phyloP scores from a whole-genome alignment of 805 yeast genomes.

The Candida anglica region DNA sequence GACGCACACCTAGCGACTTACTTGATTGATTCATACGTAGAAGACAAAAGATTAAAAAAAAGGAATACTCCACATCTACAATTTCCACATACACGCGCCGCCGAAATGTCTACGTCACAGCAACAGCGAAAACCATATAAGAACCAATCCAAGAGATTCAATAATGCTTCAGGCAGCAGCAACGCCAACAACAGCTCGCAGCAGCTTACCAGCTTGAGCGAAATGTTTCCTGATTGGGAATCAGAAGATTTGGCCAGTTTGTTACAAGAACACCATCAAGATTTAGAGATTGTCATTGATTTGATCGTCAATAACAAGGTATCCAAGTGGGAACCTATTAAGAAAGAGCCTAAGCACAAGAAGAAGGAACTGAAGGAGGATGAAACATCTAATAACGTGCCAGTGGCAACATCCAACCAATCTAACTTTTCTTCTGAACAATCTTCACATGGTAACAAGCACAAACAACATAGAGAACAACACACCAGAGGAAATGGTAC shows the following conservation, averaged over 20 bases:
- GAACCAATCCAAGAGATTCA: constrained; percentile 44
- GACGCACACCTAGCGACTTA: no score
- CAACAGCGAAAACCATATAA: constrained; percentile 38
- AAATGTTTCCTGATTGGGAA: constrained; percentile 94
- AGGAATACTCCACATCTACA: no score
- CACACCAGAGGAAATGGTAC: constrained; percentile 10
- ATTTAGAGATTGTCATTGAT: constrained; percentile 76
- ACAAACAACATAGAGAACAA: constrained; percentile 5
- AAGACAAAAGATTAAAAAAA: no score
- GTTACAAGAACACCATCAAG: constrained; percentile 67
- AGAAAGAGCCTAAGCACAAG: constrained; percentile 55
- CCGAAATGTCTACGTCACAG: constrained; percentile 24
- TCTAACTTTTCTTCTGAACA: constrained; percentile 1
- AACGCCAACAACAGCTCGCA: constrained; percentile 7
- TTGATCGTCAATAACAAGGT: constrained; percentile 89
- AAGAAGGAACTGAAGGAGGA: constrained; percentile 30
- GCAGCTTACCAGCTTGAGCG: constrained; percentile 58
- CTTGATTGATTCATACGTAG: no score
- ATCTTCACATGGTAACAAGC: constrained; percentile 7
- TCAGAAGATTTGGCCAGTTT: constrained; percentile 75
- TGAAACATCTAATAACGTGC: constrained; percentile 9
- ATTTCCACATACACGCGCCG: no score
- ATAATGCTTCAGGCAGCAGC: constrained; percentile 16
- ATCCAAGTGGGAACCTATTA: constrained; percentile 91
- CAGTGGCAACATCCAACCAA: constrained; percentile 3